phyloP scores from a whole-genome alignment of 2,329 filamentous ascomycete species.

The Colletotrichum magnum region DNA sequence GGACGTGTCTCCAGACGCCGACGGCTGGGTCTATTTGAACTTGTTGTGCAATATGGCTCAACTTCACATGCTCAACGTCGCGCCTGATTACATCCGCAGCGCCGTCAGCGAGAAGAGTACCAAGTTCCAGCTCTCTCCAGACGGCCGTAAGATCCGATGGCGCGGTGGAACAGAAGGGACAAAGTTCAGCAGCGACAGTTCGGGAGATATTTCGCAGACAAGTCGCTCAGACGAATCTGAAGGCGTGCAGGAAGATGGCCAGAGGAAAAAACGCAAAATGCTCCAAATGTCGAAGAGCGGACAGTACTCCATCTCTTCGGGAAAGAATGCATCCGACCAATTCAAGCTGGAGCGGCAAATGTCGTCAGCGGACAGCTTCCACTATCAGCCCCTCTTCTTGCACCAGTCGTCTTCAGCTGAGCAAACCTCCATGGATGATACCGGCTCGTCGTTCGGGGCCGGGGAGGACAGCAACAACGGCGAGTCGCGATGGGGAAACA shows the following conservation, averaged over 20 bases:
- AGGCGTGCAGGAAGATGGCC: slow-evolving; percentile 57
- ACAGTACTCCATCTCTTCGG: slow-evolving; percentile 51
- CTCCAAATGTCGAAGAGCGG: slow-evolving; percentile 44
- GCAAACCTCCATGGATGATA: slow-evolving; percentile 63
- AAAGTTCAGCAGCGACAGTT: slow-evolving; percentile 75
- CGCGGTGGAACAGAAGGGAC: slow-evolving; percentile 77
- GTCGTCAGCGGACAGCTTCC: slow-evolving; percentile 64
- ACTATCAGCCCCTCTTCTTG: slow-evolving; percentile 75
- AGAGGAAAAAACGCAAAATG: slow-evolving; percentile 63
- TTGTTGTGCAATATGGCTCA: slow-evolving; percentile 86
- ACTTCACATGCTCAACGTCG: slow-evolving; percentile 87
- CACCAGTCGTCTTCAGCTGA: slow-evolving; percentile 63
- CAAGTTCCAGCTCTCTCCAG: slow-evolving; percentile 82
- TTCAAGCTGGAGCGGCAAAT: slow-evolving; percentile 57
- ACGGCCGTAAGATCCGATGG: slow-evolving; percentile 87
- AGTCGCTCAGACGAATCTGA: slow-evolving; percentile 66
- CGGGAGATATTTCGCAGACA: slow-evolving; percentile 61
- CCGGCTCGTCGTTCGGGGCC: slow-evolving; percentile 62
- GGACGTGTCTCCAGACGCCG: slow-evolving; percentile 72
- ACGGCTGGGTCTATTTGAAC: slow-evolving; percentile 89
- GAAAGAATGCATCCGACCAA: slow-evolving; percentile 48
- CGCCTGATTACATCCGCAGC: slow-evolving; percentile 80
- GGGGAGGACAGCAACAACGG: slow-evolving; percentile 64
- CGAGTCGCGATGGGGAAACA: slow-evolving; percentile 62
- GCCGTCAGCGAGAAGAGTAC: slow-evolving; percentile 79